Percentiles rank a stretch among this genome's conserved stretches.
Evolutionary conservation across 371 early-diverging fungal genomes (phyloP).

Genomic region (Neoconidiobolus thromboides): DNA sequence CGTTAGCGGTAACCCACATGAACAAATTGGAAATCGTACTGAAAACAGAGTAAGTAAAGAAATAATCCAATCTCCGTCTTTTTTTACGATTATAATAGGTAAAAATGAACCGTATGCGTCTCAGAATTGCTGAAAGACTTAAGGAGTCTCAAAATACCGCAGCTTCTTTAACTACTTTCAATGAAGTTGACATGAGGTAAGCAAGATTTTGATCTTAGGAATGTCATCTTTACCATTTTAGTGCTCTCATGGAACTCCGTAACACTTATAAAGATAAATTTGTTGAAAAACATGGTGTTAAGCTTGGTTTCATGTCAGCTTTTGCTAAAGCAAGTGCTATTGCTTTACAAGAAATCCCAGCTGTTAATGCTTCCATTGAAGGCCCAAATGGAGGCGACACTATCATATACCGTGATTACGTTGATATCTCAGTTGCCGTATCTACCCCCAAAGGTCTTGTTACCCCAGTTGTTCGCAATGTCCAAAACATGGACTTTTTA

Average conservation of each 20-base stretch:
- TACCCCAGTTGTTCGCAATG: conserved; percentile 88
- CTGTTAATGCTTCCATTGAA: conserved; percentile 84
- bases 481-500: conserved; percentile 62
- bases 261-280: conserved; percentile 82
- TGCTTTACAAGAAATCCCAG: conserved; percentile 75
- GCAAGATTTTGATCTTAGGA: not conserved
- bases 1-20: conserved; percentile 11
- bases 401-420: conserved; percentile 80
- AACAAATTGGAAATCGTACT: conserved; percentile 5
- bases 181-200: conserved; percentile 89
- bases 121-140: conserved; percentile 78
- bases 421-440: conserved; percentile 91
- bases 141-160: conserved; percentile 94
- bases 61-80: not conserved
- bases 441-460: conserved; percentile 97
- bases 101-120: conserved; percentile 95
- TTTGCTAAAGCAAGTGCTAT: conserved; percentile 78
- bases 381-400: conserved; percentile 41
- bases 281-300: conserved; percentile 83
- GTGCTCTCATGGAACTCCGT: conserved; percentile 48
- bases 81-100: conserved; percentile 28
- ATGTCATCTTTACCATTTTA: too few relatives aligned
- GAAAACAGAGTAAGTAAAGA: conserved; percentile 1
- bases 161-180: conserved; percentile 94
- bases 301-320: conserved; percentile 95